Evolutionary conservation across 2,329 filamentous ascomycete species (phyloP).

Genomic region (Talaromyces islandicus): DNA sequence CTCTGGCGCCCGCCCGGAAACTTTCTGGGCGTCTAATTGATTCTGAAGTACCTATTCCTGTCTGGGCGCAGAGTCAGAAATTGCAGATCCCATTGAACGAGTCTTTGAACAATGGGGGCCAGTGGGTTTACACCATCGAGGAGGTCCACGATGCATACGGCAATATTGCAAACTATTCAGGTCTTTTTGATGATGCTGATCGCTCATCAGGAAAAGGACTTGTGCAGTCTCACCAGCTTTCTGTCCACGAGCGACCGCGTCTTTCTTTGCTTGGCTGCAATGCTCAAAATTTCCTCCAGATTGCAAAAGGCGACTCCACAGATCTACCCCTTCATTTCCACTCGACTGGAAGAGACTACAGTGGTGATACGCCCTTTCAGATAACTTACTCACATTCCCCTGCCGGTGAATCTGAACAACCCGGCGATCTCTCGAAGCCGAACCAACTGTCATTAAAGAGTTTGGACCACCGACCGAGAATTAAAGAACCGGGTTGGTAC

Average conservation of each 20-base stretch:
- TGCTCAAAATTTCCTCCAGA: conserved; percentile 71
- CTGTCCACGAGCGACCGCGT: conserved; percentile 79
- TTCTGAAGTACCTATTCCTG: conserved; percentile 45
- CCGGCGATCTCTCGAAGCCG: conserved; percentile 52
- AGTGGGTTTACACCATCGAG: conserved; percentile 86
- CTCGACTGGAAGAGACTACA: conserved; percentile 52
- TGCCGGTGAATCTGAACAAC: conserved; percentile 64
- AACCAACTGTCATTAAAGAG: conserved; percentile 53
- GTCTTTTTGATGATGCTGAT: conserved; percentile 61
- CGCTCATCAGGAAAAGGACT: conserved; percentile 52
- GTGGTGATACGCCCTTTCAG: conserved; percentile 61
- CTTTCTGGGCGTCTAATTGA: conserved; percentile 53
- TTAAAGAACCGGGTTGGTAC: conserved; percentile 78
- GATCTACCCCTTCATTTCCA: conserved; percentile 67
- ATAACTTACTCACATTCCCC: conserved; percentile 79
- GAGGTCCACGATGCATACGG: conserved; percentile 88
- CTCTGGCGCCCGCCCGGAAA: conserved; percentile 63
- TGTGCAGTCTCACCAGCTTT: conserved; percentile 68
- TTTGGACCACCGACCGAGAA: conserved; percentile 57
- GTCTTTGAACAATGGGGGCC: conserved; percentile 69
- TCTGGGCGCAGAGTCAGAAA: conserved; percentile 69
- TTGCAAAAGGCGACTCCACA: conserved; percentile 66
- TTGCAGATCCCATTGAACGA: conserved; percentile 85
- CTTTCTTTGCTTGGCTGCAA: conserved; percentile 70
- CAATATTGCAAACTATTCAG: conserved; percentile 70